These are phyloP conservation scores for Wickerhamomyces chambardii DNA, from an alignment of 805 yeast species.

Conservation along the genomic window DNA sequence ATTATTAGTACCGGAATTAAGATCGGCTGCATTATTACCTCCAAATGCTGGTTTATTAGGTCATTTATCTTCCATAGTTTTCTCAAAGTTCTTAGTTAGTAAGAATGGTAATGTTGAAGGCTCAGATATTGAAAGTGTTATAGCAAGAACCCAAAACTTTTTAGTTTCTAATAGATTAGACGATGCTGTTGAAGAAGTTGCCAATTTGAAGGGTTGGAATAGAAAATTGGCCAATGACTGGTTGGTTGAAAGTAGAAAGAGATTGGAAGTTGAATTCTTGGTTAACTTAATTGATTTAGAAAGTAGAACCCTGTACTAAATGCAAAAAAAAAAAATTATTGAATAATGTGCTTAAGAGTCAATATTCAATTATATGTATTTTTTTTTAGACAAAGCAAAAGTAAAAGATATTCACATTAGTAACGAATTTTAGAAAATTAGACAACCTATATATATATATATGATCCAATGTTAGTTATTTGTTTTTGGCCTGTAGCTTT, in stretches of 20 bases:
- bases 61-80: constrained; percentile 71
- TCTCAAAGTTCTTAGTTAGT: constrained; percentile 66
- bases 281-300: constrained; percentile 62
- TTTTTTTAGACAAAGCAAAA: no score
- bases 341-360: no score
- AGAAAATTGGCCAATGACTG: constrained; percentile 86
- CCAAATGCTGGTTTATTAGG: constrained; percentile 95
- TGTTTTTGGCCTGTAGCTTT: no score
- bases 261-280: constrained; percentile 80
- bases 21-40: constrained; percentile 83
- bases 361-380: no score
- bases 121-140: constrained; percentile 79
- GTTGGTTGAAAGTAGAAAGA: constrained; percentile 83
- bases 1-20: constrained; percentile 72
- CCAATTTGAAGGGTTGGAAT: constrained; percentile 87
- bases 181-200: constrained; percentile 87
- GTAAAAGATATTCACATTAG: no score
- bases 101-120: constrained; percentile 78
- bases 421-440: no score
- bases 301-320: constrained; percentile 34
- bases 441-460: no score
- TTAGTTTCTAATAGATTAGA: constrained; percentile 71
- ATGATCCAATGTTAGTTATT: no score
- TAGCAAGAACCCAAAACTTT: constrained; percentile 76
- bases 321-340: no score